phyloP scores from a whole-genome alignment of 2,329 filamentous ascomycete genomes.

The Rhinocladiella similis region DNA sequence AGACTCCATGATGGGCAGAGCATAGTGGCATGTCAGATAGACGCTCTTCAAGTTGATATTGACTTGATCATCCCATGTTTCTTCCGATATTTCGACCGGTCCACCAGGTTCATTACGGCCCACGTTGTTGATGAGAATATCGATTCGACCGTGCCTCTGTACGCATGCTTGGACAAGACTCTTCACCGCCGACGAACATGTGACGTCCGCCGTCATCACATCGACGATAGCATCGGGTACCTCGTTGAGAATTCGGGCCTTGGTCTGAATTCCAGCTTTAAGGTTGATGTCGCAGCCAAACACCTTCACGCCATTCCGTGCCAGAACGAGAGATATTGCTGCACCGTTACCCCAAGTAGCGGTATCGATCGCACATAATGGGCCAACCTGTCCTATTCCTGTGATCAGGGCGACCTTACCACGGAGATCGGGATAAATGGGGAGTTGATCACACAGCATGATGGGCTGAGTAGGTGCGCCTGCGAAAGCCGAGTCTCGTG shows the following conservation, averaged over 20 bases:
- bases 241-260: neutral
- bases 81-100: conserved; percentile 47
- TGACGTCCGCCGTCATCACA: conserved; percentile 43
- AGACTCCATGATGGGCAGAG: conserved; percentile 55
- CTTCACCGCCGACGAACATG: conserved; percentile 51
- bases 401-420: conserved; percentile 13
- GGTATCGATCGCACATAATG: neutral
- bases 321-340: conserved; percentile 6
- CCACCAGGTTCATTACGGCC: conserved; percentile 53
- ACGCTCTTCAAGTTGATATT: conserved; percentile 58
- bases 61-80: conserved; percentile 52
- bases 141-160: conserved; percentile 54
- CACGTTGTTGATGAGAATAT: conserved; percentile 60
- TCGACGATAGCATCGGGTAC: neutral
- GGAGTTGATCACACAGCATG: too few relatives aligned
- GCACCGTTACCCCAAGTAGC: conserved; percentile 13
- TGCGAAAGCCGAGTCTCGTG: too few relatives aligned
- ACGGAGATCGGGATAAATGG: conserved; percentile 5
- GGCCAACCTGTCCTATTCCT: conserved; percentile 8
- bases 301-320: conserved; percentile 7
- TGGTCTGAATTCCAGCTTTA: conserved; percentile 1
- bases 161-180: conserved; percentile 51
- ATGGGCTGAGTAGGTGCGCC: too few relatives aligned
- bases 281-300: conserved; percentile 14
- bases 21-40: conserved; percentile 53